Base-by-base conservation (phyloP, 2,329 filamentous ascomycete species). In the Dactylellina haptotyla region DNA sequence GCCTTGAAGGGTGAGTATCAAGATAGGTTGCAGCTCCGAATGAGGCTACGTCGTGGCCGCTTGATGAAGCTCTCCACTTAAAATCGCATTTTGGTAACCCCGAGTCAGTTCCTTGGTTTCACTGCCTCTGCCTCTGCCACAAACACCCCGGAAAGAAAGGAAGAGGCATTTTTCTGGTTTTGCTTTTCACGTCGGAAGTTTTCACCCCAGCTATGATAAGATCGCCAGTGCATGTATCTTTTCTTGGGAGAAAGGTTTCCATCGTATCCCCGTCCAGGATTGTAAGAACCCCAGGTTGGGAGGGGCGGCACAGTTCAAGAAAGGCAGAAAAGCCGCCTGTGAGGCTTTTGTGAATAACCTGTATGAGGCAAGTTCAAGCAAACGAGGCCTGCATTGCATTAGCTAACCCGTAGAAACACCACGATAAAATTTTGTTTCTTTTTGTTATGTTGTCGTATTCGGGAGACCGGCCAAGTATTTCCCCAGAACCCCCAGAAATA, bases 151-250 rank as follows among this genome's bases (percentile, higher is more conserved):
- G 6, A 41, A 20, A 23, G 16, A 23, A 9, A 45, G 5, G 45
- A 50, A 23, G 45, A 25, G 45, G 45, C 23, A 10, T 50, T 50
- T 50, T 50, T 30, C 6, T 6, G 32, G 32, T 28, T 14, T 28
- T 2, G 45, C 14, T 10, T 28, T 39, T 67, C 63, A 34, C 37
- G 45, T 67, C 63, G 63, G 63, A 59, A 53, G 63, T 67, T 41
- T 62, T 56, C 54, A 45, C 64, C 56, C 63, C 58, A 30, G 41
- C 20, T 51, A 66, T 69, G 26, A 56, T 69, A 62, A 48, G 57
- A 71, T 71, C 66, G 50, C 66, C 58, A 23, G 50, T 71, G 66
- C 66, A 71, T 30, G 63, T 71, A 28, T 71, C 34, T 50, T 54
- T 23, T 20, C 26, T 70, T 41, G 37, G 37, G 46, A 63, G 56